Evolutionary conservation across 441 rosid species (phyloP), one percentile per base, ranked within the genome.

Genomic region (Pelargonium exstipulatum): DNA sequence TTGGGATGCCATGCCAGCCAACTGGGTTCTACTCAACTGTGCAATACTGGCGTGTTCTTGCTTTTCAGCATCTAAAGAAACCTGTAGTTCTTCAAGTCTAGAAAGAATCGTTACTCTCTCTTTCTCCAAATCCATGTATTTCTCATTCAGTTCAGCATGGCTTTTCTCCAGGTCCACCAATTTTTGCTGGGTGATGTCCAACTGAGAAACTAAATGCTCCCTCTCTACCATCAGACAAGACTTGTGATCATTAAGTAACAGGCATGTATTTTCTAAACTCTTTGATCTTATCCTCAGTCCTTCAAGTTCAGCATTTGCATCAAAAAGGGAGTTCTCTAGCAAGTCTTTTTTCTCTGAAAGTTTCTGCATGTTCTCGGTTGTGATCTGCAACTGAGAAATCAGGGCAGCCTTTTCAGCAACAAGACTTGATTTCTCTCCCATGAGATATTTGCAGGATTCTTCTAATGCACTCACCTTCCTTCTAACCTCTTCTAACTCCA

Each of bases 301-400:
- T 78, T 89, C 90, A 79, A 88, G 86, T 78, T 87, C 97, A 40
- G 86, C 87, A 82, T 83, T 84, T 58, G 88, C 86, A 82, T 88
- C 88, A 69, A 22, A 73, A 60, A 90, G 90, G 66, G 90, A 85
- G 71, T 71, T 86, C 83, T 90, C 97, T 79, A 89, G 80, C 75
- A 84, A 26, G 74, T 72, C 80, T 71, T 86, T 89, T 76, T 83
- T 82, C 76, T 84, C 96, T 49, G 80, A 80, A 69, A 91, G 87
- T 78, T 86, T 82, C 83, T 82, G 81, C 76, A 84, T 74, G 74
- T 80, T 83, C 67, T 84, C 80, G 43, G 79, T 84, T 53, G 86
- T 80, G 57, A 29, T 76, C 77, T 88, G 88, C 71, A 90, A 79
- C 77, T 84, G 81, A 77, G 90, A 81, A 69, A 76, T 71, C 74